These are phyloP conservation scores for Phytopythium sindhum DNA, from an alignment of 352 stramenopile species.

Conservation along the genomic window DNA sequence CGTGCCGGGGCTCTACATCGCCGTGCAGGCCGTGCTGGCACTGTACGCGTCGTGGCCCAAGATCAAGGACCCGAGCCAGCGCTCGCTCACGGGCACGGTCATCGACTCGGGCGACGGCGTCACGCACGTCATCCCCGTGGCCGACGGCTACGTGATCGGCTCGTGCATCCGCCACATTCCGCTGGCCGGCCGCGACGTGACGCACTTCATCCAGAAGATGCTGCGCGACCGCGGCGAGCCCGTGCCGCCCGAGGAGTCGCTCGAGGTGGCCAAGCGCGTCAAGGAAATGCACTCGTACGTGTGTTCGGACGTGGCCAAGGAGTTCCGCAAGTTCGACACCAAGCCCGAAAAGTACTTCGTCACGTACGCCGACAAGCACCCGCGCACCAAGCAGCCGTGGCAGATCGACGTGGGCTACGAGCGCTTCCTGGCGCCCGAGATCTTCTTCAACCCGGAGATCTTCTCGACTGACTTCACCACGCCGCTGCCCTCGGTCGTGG, in stretches of 20 bases:
- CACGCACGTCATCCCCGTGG: conserved; percentile 93
- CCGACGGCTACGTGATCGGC: conserved; percentile 95
- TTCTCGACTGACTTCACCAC: conserved; percentile 93
- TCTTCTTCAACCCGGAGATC: conserved; percentile 98
- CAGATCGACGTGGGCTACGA: conserved; percentile 92
- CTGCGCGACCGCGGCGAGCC: conserved; percentile 90
- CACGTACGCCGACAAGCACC: conserved; percentile 79
- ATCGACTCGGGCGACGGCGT: conserved; percentile 94
- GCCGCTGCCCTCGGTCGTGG: conserved; percentile 92
- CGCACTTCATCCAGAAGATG: conserved; percentile 93
- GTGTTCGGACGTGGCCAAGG: conserved; percentile 93
- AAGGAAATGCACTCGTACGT: conserved; percentile 97
- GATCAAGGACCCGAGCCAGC: conserved; percentile 81
- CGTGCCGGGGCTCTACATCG: conserved; percentile 93
- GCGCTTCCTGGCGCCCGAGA: conserved; percentile 93
- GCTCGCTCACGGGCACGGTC: conserved; percentile 91
- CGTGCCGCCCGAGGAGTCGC: conserved; percentile 89
- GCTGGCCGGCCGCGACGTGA: conserved; percentile 93
- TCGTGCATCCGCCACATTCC: conserved; percentile 95
- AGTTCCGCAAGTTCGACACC: conserved; percentile 95
- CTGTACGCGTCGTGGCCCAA: conserved; percentile 93
- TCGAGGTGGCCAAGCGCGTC: conserved; percentile 89
- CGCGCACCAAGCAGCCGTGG: conserved; percentile 82
- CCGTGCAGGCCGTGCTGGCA: conserved; percentile 93
- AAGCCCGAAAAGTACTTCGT: conserved; percentile 92